Evolutionary conservation across 179 eudicot genomes (phyloP).

Genomic region (Sideroxylon spinosum): DNA sequence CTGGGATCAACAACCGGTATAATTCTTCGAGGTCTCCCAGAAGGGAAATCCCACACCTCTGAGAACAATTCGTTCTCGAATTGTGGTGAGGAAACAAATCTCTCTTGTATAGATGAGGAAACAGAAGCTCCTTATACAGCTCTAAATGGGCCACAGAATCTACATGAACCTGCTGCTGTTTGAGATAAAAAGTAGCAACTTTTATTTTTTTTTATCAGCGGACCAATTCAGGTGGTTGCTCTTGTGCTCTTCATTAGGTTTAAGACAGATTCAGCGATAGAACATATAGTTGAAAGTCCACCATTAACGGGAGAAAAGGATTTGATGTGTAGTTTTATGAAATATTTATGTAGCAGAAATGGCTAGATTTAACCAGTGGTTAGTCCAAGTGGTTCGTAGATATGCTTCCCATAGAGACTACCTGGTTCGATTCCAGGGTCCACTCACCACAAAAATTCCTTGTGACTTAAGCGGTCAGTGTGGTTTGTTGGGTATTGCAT

Average conservation of each 20-base stretch:
- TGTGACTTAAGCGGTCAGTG: no score
- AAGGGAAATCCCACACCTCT: slow-evolving; percentile 21
- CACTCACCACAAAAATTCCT: no score
- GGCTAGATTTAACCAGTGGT: no score
- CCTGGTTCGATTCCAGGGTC: no score
- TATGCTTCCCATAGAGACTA: no score
- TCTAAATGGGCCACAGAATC: background rate
- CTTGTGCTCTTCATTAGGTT: background rate
- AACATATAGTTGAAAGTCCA: background rate
- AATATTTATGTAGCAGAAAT: background rate
- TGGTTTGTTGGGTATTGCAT: no score
- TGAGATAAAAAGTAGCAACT: background rate
- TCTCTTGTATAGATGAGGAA: slow-evolving; percentile 13
- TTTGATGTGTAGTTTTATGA: background rate
- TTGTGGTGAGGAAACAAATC: background rate
- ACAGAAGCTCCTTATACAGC: slow-evolving; percentile 11
- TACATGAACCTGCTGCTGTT: background rate
- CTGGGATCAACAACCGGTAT: slow-evolving; percentile 14
- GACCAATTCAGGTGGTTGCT: background rate
- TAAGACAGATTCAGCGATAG: background rate
- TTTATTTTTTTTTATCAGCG: background rate
- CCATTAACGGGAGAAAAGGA: no score
- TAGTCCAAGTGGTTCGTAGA: no score
- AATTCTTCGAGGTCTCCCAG: slow-evolving; percentile 12
- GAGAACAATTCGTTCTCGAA: background rate